Evolutionary conservation across 108 stramenopile genomes (phyloP).

Genomic region (Aureococcus anophagefferens): DNA sequence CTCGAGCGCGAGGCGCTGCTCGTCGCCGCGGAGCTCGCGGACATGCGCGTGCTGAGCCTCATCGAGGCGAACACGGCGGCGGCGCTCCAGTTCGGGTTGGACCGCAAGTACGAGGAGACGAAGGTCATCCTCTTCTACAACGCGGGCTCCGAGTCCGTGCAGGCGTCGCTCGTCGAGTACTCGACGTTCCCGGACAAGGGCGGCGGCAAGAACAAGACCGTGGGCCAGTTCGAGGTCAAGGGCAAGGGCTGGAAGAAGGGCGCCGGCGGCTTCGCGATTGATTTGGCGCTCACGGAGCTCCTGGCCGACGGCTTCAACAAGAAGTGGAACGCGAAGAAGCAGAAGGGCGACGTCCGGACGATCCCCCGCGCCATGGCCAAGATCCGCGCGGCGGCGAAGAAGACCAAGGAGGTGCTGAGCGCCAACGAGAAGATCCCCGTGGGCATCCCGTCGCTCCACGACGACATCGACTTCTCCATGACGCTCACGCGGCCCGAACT

Average conservation of each 20-base stretch:
- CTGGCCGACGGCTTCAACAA: slow-evolving; percentile 87
- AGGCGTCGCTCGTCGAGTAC: slow-evolving; percentile 75
- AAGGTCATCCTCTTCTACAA: slow-evolving; percentile 89
- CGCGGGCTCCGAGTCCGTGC: slow-evolving; percentile 79
- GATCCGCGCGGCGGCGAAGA: slow-evolving; percentile 86
- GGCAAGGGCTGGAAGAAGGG: slow-evolving; percentile 88
- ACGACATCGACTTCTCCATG: slow-evolving; percentile 71
- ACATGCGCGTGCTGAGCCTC: slow-evolving; percentile 81
- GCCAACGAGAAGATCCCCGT: slow-evolving; percentile 93
- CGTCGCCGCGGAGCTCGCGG: slow-evolving; percentile 86
- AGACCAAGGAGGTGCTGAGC: slow-evolving; percentile 89
- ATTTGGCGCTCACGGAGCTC: slow-evolving; percentile 74
- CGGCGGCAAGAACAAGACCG: slow-evolving; percentile 63
- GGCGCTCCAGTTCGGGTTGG: slow-evolving; percentile 91
- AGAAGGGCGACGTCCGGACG: slow-evolving; percentile 64
- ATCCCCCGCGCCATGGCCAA: slow-evolving; percentile 84
- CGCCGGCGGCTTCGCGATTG: slow-evolving; percentile 76
- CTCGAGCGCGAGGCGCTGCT: slow-evolving; percentile 79
- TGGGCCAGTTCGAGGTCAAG: slow-evolving; percentile 82
- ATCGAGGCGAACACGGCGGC: slow-evolving; percentile 97
- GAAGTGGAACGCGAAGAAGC: slow-evolving; percentile 53
- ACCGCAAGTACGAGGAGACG: slow-evolving; percentile 69
- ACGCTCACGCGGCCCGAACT: slow-evolving; percentile 73
- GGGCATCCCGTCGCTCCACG: slow-evolving; percentile 80
- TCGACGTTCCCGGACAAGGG: slow-evolving; percentile 54